phyloP scores from a whole-genome alignment of 2,329 filamentous ascomycete genomes.

The Daldinia sp. region DNA sequence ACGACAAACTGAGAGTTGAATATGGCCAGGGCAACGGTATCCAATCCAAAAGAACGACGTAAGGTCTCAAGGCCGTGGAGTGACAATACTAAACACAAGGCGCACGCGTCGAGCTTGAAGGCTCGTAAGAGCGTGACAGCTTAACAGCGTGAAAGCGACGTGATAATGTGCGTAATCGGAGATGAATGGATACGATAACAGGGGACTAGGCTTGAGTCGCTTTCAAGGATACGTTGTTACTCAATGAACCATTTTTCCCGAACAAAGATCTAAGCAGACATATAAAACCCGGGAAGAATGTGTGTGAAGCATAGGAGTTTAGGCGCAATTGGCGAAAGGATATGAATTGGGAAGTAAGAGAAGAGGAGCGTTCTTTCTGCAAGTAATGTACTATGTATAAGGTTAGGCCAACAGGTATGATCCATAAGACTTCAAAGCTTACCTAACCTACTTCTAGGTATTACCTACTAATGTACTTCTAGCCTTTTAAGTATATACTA shows the following conservation, averaged over 20 bases:
- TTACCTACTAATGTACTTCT: background rate
- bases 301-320: slow-evolving; percentile 8
- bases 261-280: background rate
- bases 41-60: background rate
- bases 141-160: slow-evolving; percentile 30
- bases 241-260: slow-evolving; percentile 14
- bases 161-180: slow-evolving; percentile 42
- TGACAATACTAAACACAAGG: slow-evolving; percentile 12
- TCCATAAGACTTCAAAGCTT: slow-evolving; percentile 16
- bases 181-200: slow-evolving; percentile 33
- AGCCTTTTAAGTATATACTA: background rate
- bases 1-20: slow-evolving; percentile 2
- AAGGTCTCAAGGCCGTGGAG: slow-evolving; percentile 8
- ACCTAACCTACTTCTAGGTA: background rate
- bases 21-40: slow-evolving; percentile 15
- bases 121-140: slow-evolving; percentile 20
- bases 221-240: slow-evolving; percentile 25
- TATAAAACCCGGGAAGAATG: background rate
- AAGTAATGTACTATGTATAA: slow-evolving; percentile 22
- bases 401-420: slow-evolving; percentile 1
- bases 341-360: slow-evolving; percentile 16
- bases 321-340: slow-evolving; percentile 17
- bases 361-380: slow-evolving; percentile 19
- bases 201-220: slow-evolving; percentile 23
- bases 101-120: slow-evolving; percentile 35